These are phyloP conservation scores for Forsythia suspensa DNA, from an alignment of 257 asterid genomes.

Conservation along the genomic window DNA sequence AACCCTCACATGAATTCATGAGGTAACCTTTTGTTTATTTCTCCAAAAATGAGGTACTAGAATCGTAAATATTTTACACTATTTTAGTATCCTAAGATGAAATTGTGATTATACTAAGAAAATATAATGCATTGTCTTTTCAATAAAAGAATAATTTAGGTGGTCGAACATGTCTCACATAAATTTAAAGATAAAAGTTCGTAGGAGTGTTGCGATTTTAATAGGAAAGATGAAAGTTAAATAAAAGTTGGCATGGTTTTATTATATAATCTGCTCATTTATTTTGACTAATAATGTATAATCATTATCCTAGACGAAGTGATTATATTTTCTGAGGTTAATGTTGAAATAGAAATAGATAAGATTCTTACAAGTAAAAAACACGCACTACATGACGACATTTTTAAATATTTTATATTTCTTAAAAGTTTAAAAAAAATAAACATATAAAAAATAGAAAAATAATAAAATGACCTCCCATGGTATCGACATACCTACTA, in stretches of 20 bases:
- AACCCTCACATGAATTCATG: slow-evolving; percentile 32
- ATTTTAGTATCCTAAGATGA: background rate
- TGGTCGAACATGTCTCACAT: background rate
- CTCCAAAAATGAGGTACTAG: background rate
- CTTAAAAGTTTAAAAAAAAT: too few relatives aligned
- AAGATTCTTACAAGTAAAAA: too few relatives aligned
- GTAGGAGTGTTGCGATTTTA: background rate
- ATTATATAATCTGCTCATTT: too few relatives aligned
- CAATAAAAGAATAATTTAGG: background rate
- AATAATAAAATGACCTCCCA: background rate
- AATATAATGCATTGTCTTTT: background rate
- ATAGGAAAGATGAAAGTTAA: background rate
- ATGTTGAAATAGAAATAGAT: too few relatives aligned
- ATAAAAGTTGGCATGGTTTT: too few relatives aligned
- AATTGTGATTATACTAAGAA: background rate
- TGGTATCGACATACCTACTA: background rate
- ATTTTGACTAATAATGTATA: too few relatives aligned
- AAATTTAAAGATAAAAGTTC: background rate
- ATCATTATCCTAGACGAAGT: too few relatives aligned
- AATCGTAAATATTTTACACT: background rate
- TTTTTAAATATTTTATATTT: too few relatives aligned
- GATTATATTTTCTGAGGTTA: too few relatives aligned
- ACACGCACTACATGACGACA: too few relatives aligned
- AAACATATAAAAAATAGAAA: background rate
- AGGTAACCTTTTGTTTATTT: slow-evolving; percentile 12